Evolutionary conservation across 2,329 filamentous ascomycete species (phyloP), one percentile per base, ranked within the genome.

Genomic region (Erysiphe pulchra): DNA sequence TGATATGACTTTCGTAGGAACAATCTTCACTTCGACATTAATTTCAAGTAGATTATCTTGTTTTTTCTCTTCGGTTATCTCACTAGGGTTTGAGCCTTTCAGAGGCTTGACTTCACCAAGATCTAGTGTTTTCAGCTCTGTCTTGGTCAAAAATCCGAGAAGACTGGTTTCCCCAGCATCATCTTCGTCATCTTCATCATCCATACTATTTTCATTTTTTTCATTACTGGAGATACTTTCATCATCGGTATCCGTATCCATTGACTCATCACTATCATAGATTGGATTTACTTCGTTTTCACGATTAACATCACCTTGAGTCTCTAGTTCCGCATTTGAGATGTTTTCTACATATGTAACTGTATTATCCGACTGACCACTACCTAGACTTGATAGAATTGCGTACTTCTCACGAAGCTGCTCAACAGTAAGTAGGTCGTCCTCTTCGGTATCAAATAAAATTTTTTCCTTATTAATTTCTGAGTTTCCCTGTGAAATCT

Each of bases 181-280:
- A 34, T 41, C 45, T 17, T 42, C 38, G 12, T 36, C 38, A 24
- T 33, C 39, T 14, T 55, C 55, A 6, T 60, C 53, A 14, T 64
- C 64, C 6, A 61, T 64, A 31, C 62, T 63, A 41, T 62, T 66
- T 16, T 66, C 63, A 55, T 65, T 63, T 40, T 56, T 54, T 43
- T 59, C 56, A 28, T 77, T 71, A 28, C 67, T 71, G 2, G 72
- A 73, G 2, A 70, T 72, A 51, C 75, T 60, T 47, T 77, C 73
- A 48, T 77, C 73, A 50, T 78, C 74, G 74, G 79, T 79, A 52
- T 77, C 73, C 74, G 79, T 79, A 52, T 77, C 73, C 18, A 77
- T 63, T 1, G 75, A 77, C 55, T 78, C 74, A 50, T 79, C 75
- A 39, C 68, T 73, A 39, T 65, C 63, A 38, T 59, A 47, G 18